These are phyloP conservation scores for Nothophoma quercina DNA, from an alignment of 2,329 filamentous ascomycete genomes.

Conservation along the genomic window DNA sequence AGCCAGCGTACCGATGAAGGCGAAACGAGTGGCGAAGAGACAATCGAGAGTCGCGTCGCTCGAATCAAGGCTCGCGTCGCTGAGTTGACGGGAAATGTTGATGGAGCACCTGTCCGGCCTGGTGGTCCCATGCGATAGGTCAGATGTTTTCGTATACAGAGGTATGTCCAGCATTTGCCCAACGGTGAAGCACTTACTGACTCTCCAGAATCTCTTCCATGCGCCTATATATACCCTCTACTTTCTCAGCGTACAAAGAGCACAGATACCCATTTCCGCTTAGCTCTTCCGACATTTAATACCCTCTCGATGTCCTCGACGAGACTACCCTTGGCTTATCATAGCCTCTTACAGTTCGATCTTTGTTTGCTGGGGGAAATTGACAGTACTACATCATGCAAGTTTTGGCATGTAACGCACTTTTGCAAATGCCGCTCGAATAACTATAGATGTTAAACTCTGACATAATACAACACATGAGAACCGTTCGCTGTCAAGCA, in stretches of 20 bases:
- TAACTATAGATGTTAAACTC: not conserved
- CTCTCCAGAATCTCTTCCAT: constrained; percentile 5
- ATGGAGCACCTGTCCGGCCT: constrained; percentile 33
- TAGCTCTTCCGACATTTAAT: constrained; percentile 33
- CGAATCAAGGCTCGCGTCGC: constrained; percentile 98
- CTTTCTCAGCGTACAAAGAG: constrained; percentile 33
- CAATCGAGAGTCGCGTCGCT: constrained; percentile 94
- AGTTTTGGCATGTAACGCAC: constrained; percentile 1
- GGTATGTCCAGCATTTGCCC: not conserved
- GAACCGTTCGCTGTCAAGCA: not conserved
- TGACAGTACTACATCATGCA: constrained; percentile 1
- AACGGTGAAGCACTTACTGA: not conserved
- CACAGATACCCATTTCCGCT: constrained; percentile 36
- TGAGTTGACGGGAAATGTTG: constrained; percentile 75
- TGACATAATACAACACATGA: not conserved
- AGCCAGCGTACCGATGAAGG: constrained; percentile 74
- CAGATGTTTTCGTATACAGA: not conserved
- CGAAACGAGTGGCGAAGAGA: constrained; percentile 96
- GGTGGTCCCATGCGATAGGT: constrained; percentile 12
- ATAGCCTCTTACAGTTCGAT: constrained; percentile 10
- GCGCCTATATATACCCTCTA: constrained; percentile 20
- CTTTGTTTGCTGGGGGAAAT: constrained; percentile 18
- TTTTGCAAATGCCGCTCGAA: constrained; percentile 9
- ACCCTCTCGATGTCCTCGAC: constrained; percentile 28
- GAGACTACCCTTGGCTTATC: constrained; percentile 1